phyloP scores from a whole-genome alignment of 441 rosid genomes.

The Biscutella laevigata region DNA sequence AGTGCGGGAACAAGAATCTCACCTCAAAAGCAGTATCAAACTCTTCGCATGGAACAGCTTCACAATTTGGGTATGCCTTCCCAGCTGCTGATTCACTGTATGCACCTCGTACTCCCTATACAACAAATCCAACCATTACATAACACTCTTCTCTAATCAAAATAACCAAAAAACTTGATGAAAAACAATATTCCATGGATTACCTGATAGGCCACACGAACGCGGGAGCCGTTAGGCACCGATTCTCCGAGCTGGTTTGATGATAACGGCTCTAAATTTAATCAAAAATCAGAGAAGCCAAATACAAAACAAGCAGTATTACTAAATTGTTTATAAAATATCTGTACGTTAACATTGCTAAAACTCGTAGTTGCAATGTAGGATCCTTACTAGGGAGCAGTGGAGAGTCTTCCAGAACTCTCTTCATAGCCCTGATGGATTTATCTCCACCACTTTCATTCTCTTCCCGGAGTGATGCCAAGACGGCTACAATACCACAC shows the following conservation, averaged over 20 bases:
- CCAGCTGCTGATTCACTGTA: conserved; percentile 86
- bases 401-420: conserved; percentile 30
- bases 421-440: conserved; percentile 28
- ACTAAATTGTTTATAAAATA: too few relatives aligned
- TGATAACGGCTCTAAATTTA: conserved; percentile 60
- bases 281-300: background rate
- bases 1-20: background rate
- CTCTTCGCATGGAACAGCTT: conserved; percentile 88
- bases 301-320: too few relatives aligned
- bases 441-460: conserved; percentile 15
- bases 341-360: too few relatives aligned
- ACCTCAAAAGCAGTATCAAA: conserved; percentile 87
- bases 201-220: conserved; percentile 97
- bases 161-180: too few relatives aligned
- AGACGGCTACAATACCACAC: conserved; percentile 11
- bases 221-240: conserved; percentile 49
- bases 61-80: conserved; percentile 88
- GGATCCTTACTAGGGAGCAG: conserved; percentile 52
- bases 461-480: conserved; percentile 25
- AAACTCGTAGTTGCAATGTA: background rate
- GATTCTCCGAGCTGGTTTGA: conserved; percentile 40
- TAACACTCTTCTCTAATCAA: too few relatives aligned
- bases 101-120: conserved; percentile 93
- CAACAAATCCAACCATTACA: too few relatives aligned
- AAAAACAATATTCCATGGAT: background rate